Evolutionary conservation across 129 eudicot species (phyloP).

Genomic region (Lonicera japonica): DNA sequence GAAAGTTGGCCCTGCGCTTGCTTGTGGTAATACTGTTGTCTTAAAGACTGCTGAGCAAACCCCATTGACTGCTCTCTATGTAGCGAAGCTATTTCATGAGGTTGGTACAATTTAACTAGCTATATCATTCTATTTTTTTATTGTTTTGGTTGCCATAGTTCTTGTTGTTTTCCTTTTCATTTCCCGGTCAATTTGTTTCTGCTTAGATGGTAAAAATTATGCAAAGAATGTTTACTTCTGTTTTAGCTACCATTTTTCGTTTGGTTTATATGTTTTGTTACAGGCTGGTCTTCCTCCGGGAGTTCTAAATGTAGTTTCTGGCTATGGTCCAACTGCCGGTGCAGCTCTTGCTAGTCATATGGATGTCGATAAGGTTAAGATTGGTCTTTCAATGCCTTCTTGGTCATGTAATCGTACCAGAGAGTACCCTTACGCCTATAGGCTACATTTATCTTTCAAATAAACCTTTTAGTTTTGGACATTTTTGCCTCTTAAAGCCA

Average conservation of each 20-base stretch:
- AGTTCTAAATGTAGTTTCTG: constrained; percentile 56
- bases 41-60: constrained; percentile 56
- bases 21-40: constrained; percentile 50
- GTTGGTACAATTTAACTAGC: constrained; percentile 11
- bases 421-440: no score
- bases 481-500: not conserved
- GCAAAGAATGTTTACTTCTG: not conserved
- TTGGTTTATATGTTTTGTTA: constrained; percentile 2
- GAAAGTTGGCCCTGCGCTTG: constrained; percentile 62
- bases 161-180: not conserved
- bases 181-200: not conserved
- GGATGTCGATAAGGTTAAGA: constrained; percentile 54
- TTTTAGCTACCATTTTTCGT: not conserved
- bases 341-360: constrained; percentile 66
- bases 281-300: constrained; percentile 73
- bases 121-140: not conserved
- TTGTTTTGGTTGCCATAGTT: no score
- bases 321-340: constrained; percentile 59
- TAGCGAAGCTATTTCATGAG: constrained; percentile 42
- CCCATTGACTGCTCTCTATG: constrained; percentile 53
- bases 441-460: no score
- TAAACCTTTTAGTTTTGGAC: no score
- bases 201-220: not conserved
- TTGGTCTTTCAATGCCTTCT: no score
- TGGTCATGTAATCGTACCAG: no score